A percentile compares a stretch with the other conserved stretches of the same genome.
phyloP scores from a whole-genome alignment of 2,329 filamentous ascomycete genomes.

The Fusarium fujikuroi region DNA sequence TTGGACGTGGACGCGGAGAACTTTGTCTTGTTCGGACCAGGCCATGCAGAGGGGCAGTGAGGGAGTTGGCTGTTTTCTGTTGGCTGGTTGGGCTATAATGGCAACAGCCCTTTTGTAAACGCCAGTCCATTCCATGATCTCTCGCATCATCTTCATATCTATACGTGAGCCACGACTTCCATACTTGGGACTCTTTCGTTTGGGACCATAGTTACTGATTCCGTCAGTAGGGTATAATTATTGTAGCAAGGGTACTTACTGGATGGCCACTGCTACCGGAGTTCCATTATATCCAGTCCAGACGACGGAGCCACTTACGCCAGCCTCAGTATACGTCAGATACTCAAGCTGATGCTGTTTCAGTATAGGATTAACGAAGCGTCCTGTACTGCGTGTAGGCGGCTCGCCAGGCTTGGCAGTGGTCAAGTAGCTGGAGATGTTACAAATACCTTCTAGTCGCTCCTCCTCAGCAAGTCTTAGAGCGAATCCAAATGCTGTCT shows the following conservation, averaged over 20 bases:
- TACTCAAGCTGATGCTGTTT: background rate
- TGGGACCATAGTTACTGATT: background rate
- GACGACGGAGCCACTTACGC: background rate
- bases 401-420: background rate
- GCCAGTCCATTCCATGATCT: background rate
- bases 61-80: background rate
- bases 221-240: rapidly evolving
- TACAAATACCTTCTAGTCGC: background rate
- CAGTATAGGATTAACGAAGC: background rate
- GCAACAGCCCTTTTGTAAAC: background rate
- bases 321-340: background rate
- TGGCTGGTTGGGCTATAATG: background rate
- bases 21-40: background rate
- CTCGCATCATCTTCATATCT: background rate
- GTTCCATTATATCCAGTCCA: background rate
- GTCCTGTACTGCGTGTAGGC: background rate
- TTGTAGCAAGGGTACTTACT: background rate
- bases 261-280: background rate
- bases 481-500: background rate
- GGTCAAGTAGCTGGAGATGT: background rate
- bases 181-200: background rate
- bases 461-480: background rate
- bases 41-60: background rate
- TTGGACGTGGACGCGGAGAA: background rate
- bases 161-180: background rate